Base-by-base conservation (phyloP, 345 rosid species). In the Acer yangbiense region DNA sequence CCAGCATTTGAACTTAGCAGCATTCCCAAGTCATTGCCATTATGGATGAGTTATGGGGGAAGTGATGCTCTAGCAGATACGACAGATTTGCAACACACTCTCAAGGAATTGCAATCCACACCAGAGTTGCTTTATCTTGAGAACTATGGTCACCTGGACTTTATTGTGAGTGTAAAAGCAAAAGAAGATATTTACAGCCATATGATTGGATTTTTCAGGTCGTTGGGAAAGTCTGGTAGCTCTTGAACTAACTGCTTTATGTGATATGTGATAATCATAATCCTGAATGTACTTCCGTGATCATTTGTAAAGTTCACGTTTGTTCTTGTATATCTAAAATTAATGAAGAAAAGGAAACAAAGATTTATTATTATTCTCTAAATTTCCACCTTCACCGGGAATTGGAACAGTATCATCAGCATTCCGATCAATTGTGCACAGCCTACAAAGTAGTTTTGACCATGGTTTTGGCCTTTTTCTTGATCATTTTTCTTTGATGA, bases 31-130 rank as follows among this genome's bases (percentile, higher is more conserved):
- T 84, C 89, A 32, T 80, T 93, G 82, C 98, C 97, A 44, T 64
- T 95, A 75, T 95, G 98, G 98, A 91, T 93, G 96, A 91, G 88
- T 39, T 91, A 91, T 50, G 99, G 99, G 46, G 99, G 97, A 46
- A 77, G 43, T 43, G 98, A 95, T 78, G 89, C 81, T 25, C 84
- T 95, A 80, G 95, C 97, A 77, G 97, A 93, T 12, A 55, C 81
- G 44, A 82, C n/a, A 7, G 97, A 95, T 80, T 85, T 92, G 62
- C 73, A 92, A 81, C 93, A 57, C 74, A 93, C 96, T 63, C 86
- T 93, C 4, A 69, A 78, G 11, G 89, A 91, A 78, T 76, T 93
- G 80, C 86, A 50, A 27, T 83, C 85, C 2, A 81, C 79, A 60
- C 93, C 98, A 3, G 85, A 92, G 87, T 73, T 91, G 84, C 81